These are phyloP conservation scores for Gnomoniopsis smithogilvyi DNA, from an alignment of 2,329 filamentous ascomycete species.

Conservation along the genomic window DNA sequence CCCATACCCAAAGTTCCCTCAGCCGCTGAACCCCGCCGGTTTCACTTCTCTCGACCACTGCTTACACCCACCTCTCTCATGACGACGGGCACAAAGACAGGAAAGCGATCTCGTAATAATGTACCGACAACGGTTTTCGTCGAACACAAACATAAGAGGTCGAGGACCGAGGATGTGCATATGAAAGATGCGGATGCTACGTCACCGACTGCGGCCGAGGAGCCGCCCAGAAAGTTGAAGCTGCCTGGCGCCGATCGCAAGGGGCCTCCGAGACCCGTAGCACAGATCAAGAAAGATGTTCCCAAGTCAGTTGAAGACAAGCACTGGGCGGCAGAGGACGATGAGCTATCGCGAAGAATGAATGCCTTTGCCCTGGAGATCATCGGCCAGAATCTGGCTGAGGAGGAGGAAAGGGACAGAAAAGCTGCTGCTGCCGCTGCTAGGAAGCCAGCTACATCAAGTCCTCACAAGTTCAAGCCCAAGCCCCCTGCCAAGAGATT, in stretches of 20 bases:
- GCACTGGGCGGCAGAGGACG: slow-evolving; percentile 37
- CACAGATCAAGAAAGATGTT: slow-evolving; percentile 21
- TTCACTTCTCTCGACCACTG: slow-evolving; percentile 51
- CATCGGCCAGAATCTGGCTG: slow-evolving; percentile 51
- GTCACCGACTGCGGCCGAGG: slow-evolving; percentile 17
- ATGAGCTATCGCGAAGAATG: slow-evolving; percentile 52
- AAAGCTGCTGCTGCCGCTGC: slow-evolving; percentile 10
- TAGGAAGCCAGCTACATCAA: slow-evolving; percentile 20
- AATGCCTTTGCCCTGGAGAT: slow-evolving; percentile 57
- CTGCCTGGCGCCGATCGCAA: slow-evolving; percentile 31
- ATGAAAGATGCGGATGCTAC: slow-evolving; percentile 7
- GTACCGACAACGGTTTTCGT: slow-evolving; percentile 50
- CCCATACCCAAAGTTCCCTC: slow-evolving; percentile 10
- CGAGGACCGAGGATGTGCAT: slow-evolving; percentile 14
- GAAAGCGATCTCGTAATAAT: slow-evolving; percentile 37
- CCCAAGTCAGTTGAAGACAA: slow-evolving; percentile 27
- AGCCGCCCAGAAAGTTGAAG: slow-evolving; percentile 28
- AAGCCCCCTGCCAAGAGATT: slow-evolving; percentile 54
- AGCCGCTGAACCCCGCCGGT: slow-evolving; percentile 43
- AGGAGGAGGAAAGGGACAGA: slow-evolving; percentile 36
- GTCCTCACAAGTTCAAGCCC: slow-evolving; percentile 47
- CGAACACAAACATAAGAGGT: slow-evolving; percentile 42
- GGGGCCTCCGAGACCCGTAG: slow-evolving; percentile 17
- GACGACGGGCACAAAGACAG: slow-evolving; percentile 26
- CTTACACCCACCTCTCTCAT: slow-evolving; percentile 32